phyloP scores from a whole-genome alignment of 192 early-diverging fungal species.

The Backusella psychrophila region DNA sequence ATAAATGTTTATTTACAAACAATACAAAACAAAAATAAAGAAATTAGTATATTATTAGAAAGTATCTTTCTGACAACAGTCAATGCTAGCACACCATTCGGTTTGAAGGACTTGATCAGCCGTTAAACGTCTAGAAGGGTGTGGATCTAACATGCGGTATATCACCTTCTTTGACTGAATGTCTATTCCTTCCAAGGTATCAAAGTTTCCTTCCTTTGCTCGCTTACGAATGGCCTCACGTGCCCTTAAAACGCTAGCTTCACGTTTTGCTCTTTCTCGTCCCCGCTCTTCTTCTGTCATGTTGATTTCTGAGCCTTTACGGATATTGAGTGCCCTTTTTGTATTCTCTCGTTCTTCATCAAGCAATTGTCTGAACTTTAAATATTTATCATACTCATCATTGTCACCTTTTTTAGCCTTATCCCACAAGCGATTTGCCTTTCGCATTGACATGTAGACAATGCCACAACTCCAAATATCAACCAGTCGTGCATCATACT shows the following conservation, averaged over 20 bases:
- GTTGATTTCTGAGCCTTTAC: conserved; percentile 3
- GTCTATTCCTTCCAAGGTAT: conserved; percentile 12
- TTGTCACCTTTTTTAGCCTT: conserved; percentile 17
- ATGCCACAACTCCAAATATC: conserved; percentile 94
- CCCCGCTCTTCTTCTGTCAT: conserved; percentile 11
- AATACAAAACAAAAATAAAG: conserved; percentile 1
- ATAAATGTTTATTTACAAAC: conserved; percentile 5
- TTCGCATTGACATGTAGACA: conserved; percentile 43
- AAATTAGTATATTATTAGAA: background rate
- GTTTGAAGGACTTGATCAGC: conserved; percentile 12
- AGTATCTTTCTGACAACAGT: conserved; percentile 13
- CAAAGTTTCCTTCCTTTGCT: conserved; percentile 15
- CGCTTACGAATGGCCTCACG: conserved; percentile 3
- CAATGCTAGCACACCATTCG: conserved; percentile 15
- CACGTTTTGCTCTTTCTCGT: conserved; percentile 14
- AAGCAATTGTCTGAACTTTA: conserved; percentile 12
- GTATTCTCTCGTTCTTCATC: conserved; percentile 16
- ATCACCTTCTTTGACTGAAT: conserved; percentile 9
- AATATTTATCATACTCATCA: conserved; percentile 5
- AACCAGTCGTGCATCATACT: conserved; percentile 87
- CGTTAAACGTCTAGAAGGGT: conserved; percentile 7
- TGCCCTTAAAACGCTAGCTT: conserved; percentile 7
- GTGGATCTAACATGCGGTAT: conserved; percentile 21
- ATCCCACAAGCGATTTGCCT: conserved; percentile 2
- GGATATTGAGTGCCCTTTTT: background rate